phyloP scores from a whole-genome alignment of 306 rosid species.

The Abrus precatorius region DNA sequence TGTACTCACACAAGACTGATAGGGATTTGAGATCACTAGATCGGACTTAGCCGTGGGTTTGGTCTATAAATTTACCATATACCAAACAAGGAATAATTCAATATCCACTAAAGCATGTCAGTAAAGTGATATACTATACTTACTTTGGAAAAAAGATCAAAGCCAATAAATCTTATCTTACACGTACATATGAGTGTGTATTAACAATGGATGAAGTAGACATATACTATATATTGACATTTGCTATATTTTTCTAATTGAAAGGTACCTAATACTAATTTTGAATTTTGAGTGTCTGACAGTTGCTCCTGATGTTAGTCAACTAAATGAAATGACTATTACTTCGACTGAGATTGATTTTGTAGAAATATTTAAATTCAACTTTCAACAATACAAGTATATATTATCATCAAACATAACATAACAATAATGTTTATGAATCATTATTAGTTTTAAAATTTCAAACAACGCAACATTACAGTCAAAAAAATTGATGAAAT shows the following conservation, averaged over 20 bases:
- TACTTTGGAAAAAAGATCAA: background rate
- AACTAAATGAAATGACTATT: background rate
- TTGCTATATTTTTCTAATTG: background rate
- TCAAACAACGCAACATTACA: background rate
- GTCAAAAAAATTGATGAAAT: background rate
- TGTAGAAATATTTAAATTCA: background rate
- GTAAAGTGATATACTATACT: constrained; percentile 22
- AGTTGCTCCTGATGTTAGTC: background rate
- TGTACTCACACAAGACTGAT: constrained; percentile 35
- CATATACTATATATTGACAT: background rate
- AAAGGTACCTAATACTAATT: background rate
- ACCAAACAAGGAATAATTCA: constrained; percentile 13
- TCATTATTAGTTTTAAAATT: background rate
- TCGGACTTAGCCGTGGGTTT: constrained; percentile 32
- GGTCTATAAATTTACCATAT: constrained; percentile 11
- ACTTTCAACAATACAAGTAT: background rate
- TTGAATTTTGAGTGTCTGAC: constrained; percentile 8
- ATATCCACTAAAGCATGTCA: constrained; percentile 16
- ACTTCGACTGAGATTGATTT: background rate
- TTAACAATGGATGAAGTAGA: background rate
- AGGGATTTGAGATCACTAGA: constrained; percentile 13
- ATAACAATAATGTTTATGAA: background rate
- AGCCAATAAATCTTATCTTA: constrained; percentile 8
- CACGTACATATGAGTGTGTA: background rate
- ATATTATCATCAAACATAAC: background rate